phyloP scores from a whole-genome alignment of 148 eudicot species.

The Rhododendron ovatum region DNA sequence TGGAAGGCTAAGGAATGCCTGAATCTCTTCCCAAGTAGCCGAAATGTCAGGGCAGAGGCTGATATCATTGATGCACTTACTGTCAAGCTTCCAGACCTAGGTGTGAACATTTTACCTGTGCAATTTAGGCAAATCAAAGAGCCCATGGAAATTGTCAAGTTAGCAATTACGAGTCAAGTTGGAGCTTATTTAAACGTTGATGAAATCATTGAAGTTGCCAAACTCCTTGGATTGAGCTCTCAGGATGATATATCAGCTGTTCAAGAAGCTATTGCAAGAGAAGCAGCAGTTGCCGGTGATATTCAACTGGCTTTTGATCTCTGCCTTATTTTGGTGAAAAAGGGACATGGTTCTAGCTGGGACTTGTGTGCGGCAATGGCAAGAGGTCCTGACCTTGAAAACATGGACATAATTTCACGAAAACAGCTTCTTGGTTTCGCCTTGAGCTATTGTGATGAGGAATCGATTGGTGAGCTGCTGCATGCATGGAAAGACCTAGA shows the following conservation, averaged over 20 bases:
- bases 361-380: slow-evolving; percentile 98
- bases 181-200: slow-evolving; percentile 91
- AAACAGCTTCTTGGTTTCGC: slow-evolving; percentile 90
- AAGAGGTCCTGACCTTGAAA: slow-evolving; percentile 82
- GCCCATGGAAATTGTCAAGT: slow-evolving; percentile 82
- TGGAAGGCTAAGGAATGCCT: slow-evolving; percentile 99
- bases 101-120: slow-evolving; percentile 80
- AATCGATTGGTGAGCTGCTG: slow-evolving; percentile 86
- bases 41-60: slow-evolving; percentile 76
- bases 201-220: slow-evolving; percentile 86
- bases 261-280: slow-evolving; percentile 97
- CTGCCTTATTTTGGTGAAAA: slow-evolving; percentile 79
- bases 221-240: slow-evolving; percentile 87
- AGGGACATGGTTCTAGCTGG: slow-evolving; percentile 88
- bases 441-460: slow-evolving; percentile 95
- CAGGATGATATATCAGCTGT: slow-evolving; percentile 77
- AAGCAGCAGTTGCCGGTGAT: slow-evolving; percentile 98
- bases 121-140: slow-evolving; percentile 95
- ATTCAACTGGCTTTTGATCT: slow-evolving; percentile 85
- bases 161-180: slow-evolving; percentile 86
- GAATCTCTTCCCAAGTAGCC: slow-evolving; percentile 72
- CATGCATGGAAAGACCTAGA: slow-evolving; percentile 94
- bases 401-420: slow-evolving; percentile 67
- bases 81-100: slow-evolving; percentile 84
- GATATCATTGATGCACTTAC: slow-evolving; percentile 85